A percentile compares a stretch with the other conserved stretches of the same genome.
Conservation (phyloP, 495 filamentous ascomycete species). For the Penicillium herquei region DNA sequence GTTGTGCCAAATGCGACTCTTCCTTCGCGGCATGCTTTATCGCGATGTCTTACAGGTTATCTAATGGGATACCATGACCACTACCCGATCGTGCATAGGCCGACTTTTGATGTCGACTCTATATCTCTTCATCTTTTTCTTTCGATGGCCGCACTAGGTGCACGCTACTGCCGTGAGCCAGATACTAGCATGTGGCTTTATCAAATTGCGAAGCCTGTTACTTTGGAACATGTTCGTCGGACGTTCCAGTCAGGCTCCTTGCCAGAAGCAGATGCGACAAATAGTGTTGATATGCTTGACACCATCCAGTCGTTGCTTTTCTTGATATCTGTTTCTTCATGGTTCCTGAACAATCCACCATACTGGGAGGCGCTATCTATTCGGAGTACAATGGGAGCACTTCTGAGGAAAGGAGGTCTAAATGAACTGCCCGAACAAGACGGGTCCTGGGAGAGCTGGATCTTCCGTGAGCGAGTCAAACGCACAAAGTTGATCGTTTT, state of each 20-base stretch:
- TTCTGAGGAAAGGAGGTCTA: slow-evolving; percentile 32
- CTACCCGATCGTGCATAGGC: slow-evolving; percentile 66
- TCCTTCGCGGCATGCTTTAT: slow-evolving; percentile 60
- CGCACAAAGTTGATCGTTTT: slow-evolving; percentile 49
- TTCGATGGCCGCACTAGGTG: slow-evolving; percentile 64
- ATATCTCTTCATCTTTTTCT: slow-evolving; percentile 59
- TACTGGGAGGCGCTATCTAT: slow-evolving; percentile 34
- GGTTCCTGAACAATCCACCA: slow-evolving; percentile 39
- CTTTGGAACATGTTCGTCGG: slow-evolving; percentile 37
- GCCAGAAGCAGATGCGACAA: slow-evolving; percentile 13
- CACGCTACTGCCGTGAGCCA: slow-evolving; percentile 56
- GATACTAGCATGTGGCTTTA: slow-evolving; percentile 50
- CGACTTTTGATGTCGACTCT: slow-evolving; percentile 55
- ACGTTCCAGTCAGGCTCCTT: slow-evolving; percentile 27
- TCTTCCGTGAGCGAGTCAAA: slow-evolving; percentile 39
- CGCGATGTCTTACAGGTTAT: slow-evolving; percentile 65
- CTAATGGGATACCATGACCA: slow-evolving; percentile 67
- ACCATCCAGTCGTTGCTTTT: slow-evolving; percentile 33
- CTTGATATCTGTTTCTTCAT: slow-evolving; percentile 34
- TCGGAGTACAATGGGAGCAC: slow-evolving; percentile 35
- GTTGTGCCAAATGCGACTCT: slow-evolving; percentile 37
- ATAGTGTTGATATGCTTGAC: slow-evolving; percentile 31
- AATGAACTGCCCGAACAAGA: slow-evolving; percentile 34
- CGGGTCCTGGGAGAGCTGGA: slow-evolving; percentile 50
- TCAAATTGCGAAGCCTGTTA: slow-evolving; percentile 38